Base-by-base conservation (phyloP, 768 basidiomycete genomes). In the Suillus ampliporus region DNA sequence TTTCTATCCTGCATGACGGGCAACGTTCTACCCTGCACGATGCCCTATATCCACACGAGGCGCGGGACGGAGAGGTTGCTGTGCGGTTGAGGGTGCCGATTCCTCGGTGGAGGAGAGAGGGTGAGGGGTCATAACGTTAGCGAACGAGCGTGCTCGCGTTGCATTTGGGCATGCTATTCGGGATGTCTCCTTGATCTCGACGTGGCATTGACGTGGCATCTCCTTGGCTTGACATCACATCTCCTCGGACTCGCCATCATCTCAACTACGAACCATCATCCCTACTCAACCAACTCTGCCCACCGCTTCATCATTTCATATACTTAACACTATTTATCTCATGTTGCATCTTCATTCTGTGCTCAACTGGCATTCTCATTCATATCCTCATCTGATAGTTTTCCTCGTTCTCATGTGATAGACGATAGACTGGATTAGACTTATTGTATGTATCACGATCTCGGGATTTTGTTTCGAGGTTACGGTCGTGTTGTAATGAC, bases 1-100 rank as follows among this genome's bases (percentile, higher is more conserved):
- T 21, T 21, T 5, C 14, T 21, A 15, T 3, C 4, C 13, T 35
- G 34, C 35, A 37, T 8, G 35, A 23, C 14, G 21, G n/a, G 35
- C 35, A 35, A 26, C 37, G 5, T 54, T 38, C 53, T 19, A 38
- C 15, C 37, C 21, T 2, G 10, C 53, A 56, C 17, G 54, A 56
- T 17, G 17, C 9, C 10, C 43, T n/a, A 44, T 19, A 44, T 10
- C 43, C 54, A 26, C 54, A 26, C 37, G 53, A 56, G 0, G 54
- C 10, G 5, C 17, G 5, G n/a, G 37, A 56, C 6, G 54, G 54
- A 7, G 9, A 44, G 19, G n/a, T 44, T 19, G 19, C 19, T 21
- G 3, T 56, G 4, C 54, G 26, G 23, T 40, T 41, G 54, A 56
- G 23, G 17, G 54, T 56, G 17, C 54, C 54, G 10, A 56, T 51